Evolutionary conservation across 2,329 filamentous ascomycete species (phyloP), one percentile per base, ranked within the genome.

Genomic region (Epicoccum nigrum): DNA sequence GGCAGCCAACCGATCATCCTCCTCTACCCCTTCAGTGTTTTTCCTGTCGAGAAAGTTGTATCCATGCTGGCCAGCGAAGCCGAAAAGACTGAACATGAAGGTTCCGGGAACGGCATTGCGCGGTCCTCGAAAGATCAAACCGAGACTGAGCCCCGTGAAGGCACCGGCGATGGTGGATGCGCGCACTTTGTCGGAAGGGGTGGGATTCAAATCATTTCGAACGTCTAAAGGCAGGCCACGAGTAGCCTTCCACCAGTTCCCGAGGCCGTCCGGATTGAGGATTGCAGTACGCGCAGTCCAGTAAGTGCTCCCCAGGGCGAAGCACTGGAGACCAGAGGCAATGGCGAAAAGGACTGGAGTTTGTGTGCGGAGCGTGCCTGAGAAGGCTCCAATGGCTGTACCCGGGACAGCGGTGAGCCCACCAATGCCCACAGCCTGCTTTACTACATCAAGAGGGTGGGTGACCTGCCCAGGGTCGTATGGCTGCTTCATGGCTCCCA

Each of bases 251-350:
- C 59, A 69, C 67, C 66, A 67, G 51, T 70, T 72, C 2, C 40
- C 20, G 2, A 74, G 59, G 6, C 69, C 68, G 15, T 56, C 53
- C 5, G 55, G 58, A 39, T 71, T 63, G 19, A 81, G 69, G 17
- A 79, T 60, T 9, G 68, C 58, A n/a, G 67, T 64, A 9, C 77
- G 72, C 20, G 64, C 78, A 86, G 88, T 86, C 81, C 86, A 93
- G 69, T 87, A 97, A 13, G 84, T 88, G 38, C 83, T 84, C 28
- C 90, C 90, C 31, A 95, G 81, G 33, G 84, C 81, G 72, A 90
- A 90, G 84, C 90, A 96, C 75, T 96, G 91, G 32, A 90, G 78
- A 15, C 90, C 88, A 17, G 87, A 86, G 30, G 86, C 81, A 11
- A 87, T 62, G 0, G 90, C 87, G 74, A 91, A 93, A 6, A 93